Evolutionary conservation across 805 yeast species (phyloP).

Genomic region (Candida tammaniensis): DNA sequence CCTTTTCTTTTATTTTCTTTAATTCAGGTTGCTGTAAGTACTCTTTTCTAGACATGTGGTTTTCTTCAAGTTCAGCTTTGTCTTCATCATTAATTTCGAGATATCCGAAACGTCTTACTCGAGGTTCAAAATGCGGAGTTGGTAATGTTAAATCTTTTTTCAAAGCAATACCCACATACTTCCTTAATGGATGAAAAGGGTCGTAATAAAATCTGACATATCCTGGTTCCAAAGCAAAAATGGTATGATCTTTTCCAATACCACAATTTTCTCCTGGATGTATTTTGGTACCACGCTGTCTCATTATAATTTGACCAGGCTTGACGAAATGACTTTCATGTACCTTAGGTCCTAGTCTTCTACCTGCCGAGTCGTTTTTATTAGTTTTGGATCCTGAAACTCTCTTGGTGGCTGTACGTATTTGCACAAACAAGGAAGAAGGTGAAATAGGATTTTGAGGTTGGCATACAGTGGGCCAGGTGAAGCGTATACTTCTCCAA

Average conservation of each 20-base stretch:
- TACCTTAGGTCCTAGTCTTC: conserved; percentile 87
- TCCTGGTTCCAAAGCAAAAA: conserved; percentile 90
- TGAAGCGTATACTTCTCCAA: too few relatives aligned
- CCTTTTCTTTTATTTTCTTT: conserved; percentile 39
- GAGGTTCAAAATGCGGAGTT: conserved; percentile 87
- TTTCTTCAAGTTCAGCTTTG: conserved; percentile 57
- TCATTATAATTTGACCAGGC: conserved; percentile 83
- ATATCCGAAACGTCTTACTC: conserved; percentile 80
- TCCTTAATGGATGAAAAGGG: conserved; percentile 94
- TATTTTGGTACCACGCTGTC: conserved; percentile 93
- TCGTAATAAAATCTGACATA: conserved; percentile 86
- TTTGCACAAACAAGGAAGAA: conserved; percentile 24
- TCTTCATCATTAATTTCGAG: conserved; percentile 47
- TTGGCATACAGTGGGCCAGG: too few relatives aligned
- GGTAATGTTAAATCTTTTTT: conserved; percentile 65
- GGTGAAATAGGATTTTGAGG: too few relatives aligned
- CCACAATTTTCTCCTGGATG: conserved; percentile 91
- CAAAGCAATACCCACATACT: conserved; percentile 85
- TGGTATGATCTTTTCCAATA: conserved; percentile 92
- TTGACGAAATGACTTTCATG: conserved; percentile 74
- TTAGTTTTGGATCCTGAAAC: conserved; percentile 95
- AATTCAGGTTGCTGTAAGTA: conserved; percentile 54
- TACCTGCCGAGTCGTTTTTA: conserved; percentile 92
- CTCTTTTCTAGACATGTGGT: conserved; percentile 66
- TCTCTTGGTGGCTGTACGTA: conserved; percentile 89